These are phyloP conservation scores for Pseudogymnoascus pannorum DNA, from an alignment of 2,329 filamentous ascomycete species.

Conservation along the genomic window DNA sequence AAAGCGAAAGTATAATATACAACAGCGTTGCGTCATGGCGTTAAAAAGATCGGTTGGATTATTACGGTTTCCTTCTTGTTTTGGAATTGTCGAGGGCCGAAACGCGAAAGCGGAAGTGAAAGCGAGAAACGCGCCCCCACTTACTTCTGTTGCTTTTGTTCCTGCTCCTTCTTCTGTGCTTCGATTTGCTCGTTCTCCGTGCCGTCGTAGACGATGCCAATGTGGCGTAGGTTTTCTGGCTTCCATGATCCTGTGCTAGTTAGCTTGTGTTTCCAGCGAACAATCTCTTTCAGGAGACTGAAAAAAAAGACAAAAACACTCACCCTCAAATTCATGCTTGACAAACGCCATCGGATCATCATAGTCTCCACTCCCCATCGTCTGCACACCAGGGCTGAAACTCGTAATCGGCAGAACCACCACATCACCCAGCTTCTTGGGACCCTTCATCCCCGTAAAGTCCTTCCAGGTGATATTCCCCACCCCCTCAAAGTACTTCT, in stretches of 20 bases:
- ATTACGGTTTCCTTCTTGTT: not conserved
- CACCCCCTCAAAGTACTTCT: constrained; percentile 70
- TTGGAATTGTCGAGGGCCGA: not conserved
- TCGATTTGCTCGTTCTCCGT: constrained; percentile 7
- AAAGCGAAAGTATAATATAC: constrained; percentile 1
- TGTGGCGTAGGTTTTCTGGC: constrained; percentile 62
- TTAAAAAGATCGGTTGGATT: not conserved
- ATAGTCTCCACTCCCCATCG: constrained; percentile 83
- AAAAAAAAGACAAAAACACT: constrained; percentile 24
- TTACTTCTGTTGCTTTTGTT: not conserved
- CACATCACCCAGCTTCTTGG: constrained; percentile 88
- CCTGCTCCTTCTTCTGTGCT: not conserved
- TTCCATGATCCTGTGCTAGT: constrained; percentile 61
- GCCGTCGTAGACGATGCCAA: constrained; percentile 40
- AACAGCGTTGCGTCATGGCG: not conserved
- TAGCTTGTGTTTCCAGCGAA: not conserved
- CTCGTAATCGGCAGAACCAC: constrained; percentile 92
- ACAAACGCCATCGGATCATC: constrained; percentile 97
- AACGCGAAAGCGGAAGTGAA: not conserved
- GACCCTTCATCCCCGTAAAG: constrained; percentile 77
- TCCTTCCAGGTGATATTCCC: constrained; percentile 76
- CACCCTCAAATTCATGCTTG: constrained; percentile 93
- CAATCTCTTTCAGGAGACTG: not conserved
- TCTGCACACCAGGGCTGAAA: constrained; percentile 88
- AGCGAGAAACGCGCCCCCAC: not conserved